phyloP scores from a whole-genome alignment of 805 yeast species.

The Lipomyces lipofer region DNA sequence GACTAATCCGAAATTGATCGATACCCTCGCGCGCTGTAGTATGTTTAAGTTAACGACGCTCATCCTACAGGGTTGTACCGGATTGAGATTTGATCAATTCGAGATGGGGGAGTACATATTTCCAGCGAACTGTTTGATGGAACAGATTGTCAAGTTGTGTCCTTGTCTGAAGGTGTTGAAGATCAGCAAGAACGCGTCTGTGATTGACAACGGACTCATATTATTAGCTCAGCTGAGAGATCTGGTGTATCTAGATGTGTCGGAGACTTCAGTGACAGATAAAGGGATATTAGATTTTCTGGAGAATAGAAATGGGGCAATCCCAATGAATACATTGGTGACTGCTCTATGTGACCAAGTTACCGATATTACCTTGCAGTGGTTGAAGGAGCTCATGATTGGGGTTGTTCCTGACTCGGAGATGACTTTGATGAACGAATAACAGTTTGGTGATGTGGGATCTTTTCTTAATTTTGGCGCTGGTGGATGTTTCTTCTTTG shows the following conservation, averaged over 20 bases:
- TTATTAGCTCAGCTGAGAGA: neutral
- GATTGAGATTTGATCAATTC: conserved; percentile 3
- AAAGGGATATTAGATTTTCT: too few species aligned
- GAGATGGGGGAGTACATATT: conserved; percentile 2
- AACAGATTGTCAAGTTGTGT: conserved; percentile 3
- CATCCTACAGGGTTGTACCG: conserved; percentile 4
- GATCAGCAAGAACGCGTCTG: conserved; percentile 4
- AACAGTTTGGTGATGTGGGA: too few species aligned
- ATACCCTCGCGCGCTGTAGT: conserved; percentile 11
- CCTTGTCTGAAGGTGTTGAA: conserved; percentile 2
- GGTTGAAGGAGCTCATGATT: too few species aligned
- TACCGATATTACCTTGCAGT: too few species aligned
- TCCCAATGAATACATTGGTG: too few species aligned
- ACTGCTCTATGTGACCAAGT: too few species aligned
- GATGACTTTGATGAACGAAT: too few species aligned
- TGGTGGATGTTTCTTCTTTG: too few species aligned
- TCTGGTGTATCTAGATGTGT: conserved; percentile 13
- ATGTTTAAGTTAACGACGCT: conserved; percentile 2
- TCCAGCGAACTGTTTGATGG: neutral
- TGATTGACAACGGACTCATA: conserved; percentile 7
- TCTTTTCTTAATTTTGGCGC: too few species aligned
- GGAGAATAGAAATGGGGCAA: too few species aligned
- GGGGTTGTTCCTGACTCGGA: too few species aligned
- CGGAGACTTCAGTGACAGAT: conserved; percentile 7
- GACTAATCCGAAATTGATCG: conserved; percentile 6